These are phyloP conservation scores for Cantharellus anzutake DNA, from an alignment of 768 basidiomycete species.

Conservation along the genomic window DNA sequence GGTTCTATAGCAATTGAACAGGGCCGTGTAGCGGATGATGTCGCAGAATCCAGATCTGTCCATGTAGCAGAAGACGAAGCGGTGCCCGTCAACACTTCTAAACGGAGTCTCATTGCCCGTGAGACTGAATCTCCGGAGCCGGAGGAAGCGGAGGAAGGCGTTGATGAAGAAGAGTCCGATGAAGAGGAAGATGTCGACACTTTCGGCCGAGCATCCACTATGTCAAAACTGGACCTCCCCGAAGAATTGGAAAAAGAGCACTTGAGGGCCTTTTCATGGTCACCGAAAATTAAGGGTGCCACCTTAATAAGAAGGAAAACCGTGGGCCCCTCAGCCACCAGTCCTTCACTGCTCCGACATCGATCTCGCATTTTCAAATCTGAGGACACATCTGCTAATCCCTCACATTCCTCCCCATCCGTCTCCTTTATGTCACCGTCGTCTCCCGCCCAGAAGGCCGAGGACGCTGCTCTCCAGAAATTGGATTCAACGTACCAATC, in stretches of 20 bases:
- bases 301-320: neutral
- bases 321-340: neutral
- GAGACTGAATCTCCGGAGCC: too few relatives aligned
- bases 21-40: constrained; percentile 51
- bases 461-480: constrained; percentile 35
- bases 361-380: neutral
- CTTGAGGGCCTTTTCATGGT: neutral
- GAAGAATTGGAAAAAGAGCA: neutral
- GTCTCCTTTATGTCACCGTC: constrained; percentile 11
- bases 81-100: neutral
- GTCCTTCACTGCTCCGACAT: neutral
- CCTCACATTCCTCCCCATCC: constrained; percentile 8
- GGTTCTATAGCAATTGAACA: constrained; percentile 82
- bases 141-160: constrained; percentile 27
- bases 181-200: constrained; percentile 6
- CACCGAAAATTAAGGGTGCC: neutral
- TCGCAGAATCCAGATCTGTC: constrained; percentile 12
- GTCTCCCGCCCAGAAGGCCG: constrained; percentile 14
- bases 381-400: neutral
- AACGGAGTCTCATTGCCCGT: constrained; percentile 10
- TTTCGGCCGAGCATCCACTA: neutral
- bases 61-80: neutral
- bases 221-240: neutral
- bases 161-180: constrained; percentile 13
- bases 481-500: constrained; percentile 52